phyloP scores from a whole-genome alignment of 176 grass and related monocot species.

The Panicum miliaceum region DNA sequence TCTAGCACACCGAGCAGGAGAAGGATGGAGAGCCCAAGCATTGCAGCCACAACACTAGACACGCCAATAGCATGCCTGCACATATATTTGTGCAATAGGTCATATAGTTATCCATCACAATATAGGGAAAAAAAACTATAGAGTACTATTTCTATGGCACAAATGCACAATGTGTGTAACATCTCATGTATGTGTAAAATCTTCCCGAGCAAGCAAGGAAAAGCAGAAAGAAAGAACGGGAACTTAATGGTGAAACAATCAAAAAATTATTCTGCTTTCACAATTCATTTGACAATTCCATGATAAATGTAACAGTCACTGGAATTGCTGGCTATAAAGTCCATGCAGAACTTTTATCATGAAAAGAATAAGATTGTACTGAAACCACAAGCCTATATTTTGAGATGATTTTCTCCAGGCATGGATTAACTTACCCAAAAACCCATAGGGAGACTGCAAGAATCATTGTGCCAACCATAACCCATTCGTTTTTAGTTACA shows the following conservation, averaged over 20 bases:
- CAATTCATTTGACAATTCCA: neutral
- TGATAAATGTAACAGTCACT: constrained; percentile 2
- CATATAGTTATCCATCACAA: neutral
- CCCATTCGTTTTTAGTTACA: constrained; percentile 80
- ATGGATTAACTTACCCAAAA: constrained; percentile 61
- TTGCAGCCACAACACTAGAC: constrained; percentile 80
- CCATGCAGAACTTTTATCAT: neutral
- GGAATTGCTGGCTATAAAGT: neutral
- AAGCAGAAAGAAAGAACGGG: neutral
- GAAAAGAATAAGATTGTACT: neutral
- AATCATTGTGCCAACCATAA: constrained; percentile 86
- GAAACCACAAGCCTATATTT: neutral
- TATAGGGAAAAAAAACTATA: too few relatives aligned
- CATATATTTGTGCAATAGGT: neutral
- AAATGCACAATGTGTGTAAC: too few relatives aligned
- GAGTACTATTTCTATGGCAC: too few relatives aligned
- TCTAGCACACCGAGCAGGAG: constrained; percentile 81
- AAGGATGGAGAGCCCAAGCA: constrained; percentile 88
- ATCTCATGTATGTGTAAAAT: too few relatives aligned
- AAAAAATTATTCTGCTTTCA: neutral
- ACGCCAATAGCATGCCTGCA: constrained; percentile 68
- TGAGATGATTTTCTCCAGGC: neutral
- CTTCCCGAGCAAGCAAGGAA: too few relatives aligned
- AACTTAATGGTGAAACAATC: neutral
- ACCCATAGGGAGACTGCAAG: constrained; percentile 79